Conservation (phyloP, 257 asterid species). For the Anisodus tanguticus region DNA sequence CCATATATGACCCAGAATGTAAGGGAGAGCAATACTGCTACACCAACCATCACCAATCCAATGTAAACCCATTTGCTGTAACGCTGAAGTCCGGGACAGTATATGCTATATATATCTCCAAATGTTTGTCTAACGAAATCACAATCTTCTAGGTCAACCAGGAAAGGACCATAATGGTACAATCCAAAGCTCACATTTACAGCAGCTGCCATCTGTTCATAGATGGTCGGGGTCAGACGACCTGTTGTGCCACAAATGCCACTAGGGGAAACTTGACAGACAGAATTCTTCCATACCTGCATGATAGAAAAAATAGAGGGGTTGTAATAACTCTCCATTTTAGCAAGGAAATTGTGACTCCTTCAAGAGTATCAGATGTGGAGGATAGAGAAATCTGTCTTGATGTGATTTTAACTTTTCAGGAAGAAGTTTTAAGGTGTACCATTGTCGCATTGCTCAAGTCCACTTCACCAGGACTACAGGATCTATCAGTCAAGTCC, state of each 20-base stretch:
- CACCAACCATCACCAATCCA: constrained; percentile 73
- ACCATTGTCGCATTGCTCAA: constrained; percentile 86
- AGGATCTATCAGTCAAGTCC: constrained; percentile 64
- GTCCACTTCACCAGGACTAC: constrained; percentile 67
- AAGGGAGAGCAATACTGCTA: constrained; percentile 74
- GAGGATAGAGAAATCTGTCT: constrained; percentile 1
- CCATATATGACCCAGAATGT: constrained; percentile 84
- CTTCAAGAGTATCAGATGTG: neutral
- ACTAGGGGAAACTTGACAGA: constrained; percentile 65
- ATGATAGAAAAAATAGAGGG: neutral
- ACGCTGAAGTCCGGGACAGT: constrained; percentile 70
- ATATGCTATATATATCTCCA: constrained; percentile 43
- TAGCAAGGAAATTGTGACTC: neutral
- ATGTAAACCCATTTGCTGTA: constrained; percentile 59
- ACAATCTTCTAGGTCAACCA: constrained; percentile 75
- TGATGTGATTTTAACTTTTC: constrained; percentile 2
- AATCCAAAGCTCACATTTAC: constrained; percentile 74
- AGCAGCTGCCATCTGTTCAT: constrained; percentile 67
- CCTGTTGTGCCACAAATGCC: constrained; percentile 68
- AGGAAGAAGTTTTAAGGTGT: constrained; percentile 24
- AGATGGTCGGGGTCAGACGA: constrained; percentile 71
- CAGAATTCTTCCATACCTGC: constrained; percentile 76
- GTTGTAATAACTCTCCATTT: neutral
- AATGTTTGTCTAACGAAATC: constrained; percentile 71
- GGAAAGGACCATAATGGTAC: constrained; percentile 65